Evolutionary conservation across 2,329 filamentous ascomycete species (phyloP), one percentile per base, ranked within the genome.

Genomic region (Fusarium globosum): DNA sequence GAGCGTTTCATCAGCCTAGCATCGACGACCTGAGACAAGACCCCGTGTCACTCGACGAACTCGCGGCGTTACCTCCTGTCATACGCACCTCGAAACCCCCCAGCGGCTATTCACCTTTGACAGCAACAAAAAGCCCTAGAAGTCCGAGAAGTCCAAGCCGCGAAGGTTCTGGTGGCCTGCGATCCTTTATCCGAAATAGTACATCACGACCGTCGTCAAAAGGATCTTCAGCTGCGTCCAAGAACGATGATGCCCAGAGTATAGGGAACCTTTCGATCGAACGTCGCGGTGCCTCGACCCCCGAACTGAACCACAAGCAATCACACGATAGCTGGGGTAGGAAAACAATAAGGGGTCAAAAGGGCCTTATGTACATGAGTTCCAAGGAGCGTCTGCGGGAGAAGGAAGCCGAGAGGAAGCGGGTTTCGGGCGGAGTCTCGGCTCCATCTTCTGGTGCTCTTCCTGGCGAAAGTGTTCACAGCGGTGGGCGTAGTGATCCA

Each of bases 21-120:
- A 83, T 86, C 38, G 86, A 86, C 59, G 85, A 89, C 23, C 78
- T 86, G 18, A 79, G 84, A 49, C 85, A 88, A 55, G 85, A 87
- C 41, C 77, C 77, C 48, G 76, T 85, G 11, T 85, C 87, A 16
- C 82, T 91, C 72, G 87, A 91, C 82, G 88, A 92, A 61, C 83
- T 91, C 49, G 87, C 90, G 36, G 90, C 90, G 28, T 84, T 85
- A 53, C 84, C 94, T 18, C 94, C 95, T 23, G 89, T 96, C 61
- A 89, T 97, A 76, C 91, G 92, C 72, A 97, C 95, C 38, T 90
- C 94, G 38, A 95, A 95, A 81, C 92, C 92, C 13, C 93, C 93
- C 1, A 94, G 93, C 57, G 93, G 93, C 61, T 90, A 91, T 77
- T 95, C 93, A 15, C 84, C 91, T 23, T 83, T 93, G 58, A 94